A percentile compares a stretch with the other conserved stretches of the same genome.
These are phyloP conservation scores for Lolium multiflorum DNA, from an alignment of 176 grass and related monocot species.

Conservation along the genomic window DNA sequence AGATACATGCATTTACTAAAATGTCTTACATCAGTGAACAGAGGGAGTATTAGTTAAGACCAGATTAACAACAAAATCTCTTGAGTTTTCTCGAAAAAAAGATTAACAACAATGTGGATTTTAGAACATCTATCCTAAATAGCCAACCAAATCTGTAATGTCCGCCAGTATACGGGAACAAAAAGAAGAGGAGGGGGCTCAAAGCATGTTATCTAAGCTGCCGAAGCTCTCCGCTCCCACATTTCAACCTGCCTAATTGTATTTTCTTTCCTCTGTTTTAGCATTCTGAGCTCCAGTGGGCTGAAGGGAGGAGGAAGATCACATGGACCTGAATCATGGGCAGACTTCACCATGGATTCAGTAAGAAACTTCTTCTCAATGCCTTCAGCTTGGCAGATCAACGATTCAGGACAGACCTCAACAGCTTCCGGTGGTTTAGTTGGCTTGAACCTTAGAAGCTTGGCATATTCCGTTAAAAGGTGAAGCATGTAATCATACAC, in stretches of 20 bases:
- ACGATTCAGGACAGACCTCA: slow-evolving; percentile 73
- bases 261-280: slow-evolving; percentile 63
- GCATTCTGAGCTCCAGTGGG: slow-evolving; percentile 49
- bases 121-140: neutral
- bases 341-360: slow-evolving; percentile 64
- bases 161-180: neutral
- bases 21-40: too few relatives aligned
- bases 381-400: slow-evolving; percentile 66
- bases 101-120: neutral
- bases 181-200: too few relatives aligned
- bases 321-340: slow-evolving; percentile 57
- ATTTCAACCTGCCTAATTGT: slow-evolving; percentile 70
- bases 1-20: too few relatives aligned
- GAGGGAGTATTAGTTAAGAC: too few relatives aligned
- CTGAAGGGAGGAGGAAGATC: slow-evolving; percentile 63
- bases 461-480: slow-evolving; percentile 78
- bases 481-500: slow-evolving; percentile 95
- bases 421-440: slow-evolving; percentile 63
- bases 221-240: slow-evolving; percentile 56
- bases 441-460: slow-evolving; percentile 81
- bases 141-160: neutral
- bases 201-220: slow-evolving; percentile 21
- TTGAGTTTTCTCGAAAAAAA: too few relatives aligned
- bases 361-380: slow-evolving; percentile 68
- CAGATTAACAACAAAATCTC: neutral